Conservation (phyloP, 106 monocot species). For the Phalaenopsis equestris region DNA sequence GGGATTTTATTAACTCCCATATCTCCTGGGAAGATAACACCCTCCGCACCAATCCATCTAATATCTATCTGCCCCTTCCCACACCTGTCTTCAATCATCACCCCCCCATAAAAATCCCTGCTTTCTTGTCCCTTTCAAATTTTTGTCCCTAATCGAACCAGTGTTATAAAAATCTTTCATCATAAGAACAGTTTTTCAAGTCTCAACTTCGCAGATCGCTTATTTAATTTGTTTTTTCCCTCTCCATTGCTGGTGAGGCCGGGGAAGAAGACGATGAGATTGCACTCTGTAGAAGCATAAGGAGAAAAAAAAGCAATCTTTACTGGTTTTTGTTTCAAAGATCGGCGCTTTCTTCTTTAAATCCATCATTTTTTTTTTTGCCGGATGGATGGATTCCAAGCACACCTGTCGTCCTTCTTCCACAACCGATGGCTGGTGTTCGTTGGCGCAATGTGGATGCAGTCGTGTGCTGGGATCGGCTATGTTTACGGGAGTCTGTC, state of each 20-base stretch:
- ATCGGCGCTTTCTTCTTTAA: neutral
- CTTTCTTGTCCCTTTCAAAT: no score
- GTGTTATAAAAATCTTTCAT: no score
- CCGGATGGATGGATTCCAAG: neutral
- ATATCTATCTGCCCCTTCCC: no score
- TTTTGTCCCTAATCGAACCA: no score
- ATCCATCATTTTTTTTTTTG: neutral
- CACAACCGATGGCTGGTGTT: conserved; percentile 86
- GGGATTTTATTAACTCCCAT: no score
- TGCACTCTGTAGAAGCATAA: neutral
- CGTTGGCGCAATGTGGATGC: conserved; percentile 85
- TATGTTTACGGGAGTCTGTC: conserved; percentile 85
- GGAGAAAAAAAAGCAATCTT: neutral
- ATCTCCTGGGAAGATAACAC: no score
- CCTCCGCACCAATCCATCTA: no score
- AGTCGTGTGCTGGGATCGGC: conserved; percentile 55
- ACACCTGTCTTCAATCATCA: no score
- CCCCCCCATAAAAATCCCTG: no score
- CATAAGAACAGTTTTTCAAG: no score
- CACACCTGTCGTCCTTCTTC: conserved; percentile 15
- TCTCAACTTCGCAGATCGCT: neutral
- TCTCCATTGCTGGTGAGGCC: neutral
- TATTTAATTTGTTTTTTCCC: neutral
- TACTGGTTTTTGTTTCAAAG: neutral
- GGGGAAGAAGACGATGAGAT: neutral